Evolutionary conservation across 371 early-diverging fungal species (phyloP).

Genomic region (Mortierella sp.): DNA sequence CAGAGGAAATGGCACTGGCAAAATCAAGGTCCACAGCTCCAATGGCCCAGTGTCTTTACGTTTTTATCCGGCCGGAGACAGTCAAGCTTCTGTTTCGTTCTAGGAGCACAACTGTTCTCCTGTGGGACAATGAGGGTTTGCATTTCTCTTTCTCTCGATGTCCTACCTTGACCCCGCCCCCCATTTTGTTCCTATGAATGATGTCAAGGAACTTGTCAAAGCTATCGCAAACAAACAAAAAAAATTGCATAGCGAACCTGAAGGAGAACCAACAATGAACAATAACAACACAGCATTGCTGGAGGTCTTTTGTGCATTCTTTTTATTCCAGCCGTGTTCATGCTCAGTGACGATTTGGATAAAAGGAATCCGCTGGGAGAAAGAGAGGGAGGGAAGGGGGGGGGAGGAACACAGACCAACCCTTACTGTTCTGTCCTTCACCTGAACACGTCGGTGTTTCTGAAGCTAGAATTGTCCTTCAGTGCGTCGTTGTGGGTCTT

Average conservation of each 20-base stretch:
- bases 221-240: too few relatives aligned
- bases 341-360: too few relatives aligned
- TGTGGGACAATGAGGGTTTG: background rate
- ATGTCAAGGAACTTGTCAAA: too few relatives aligned
- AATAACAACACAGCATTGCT: background rate
- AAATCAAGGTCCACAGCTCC: constrained; percentile 19
- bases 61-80: constrained; percentile 26
- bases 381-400: too few relatives aligned
- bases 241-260: background rate
- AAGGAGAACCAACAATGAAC: background rate
- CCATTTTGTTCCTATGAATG: too few relatives aligned
- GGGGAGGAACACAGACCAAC: too few relatives aligned
- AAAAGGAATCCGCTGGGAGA: too few relatives aligned
- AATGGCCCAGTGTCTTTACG: constrained; percentile 20
- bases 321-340: background rate
- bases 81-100: background rate
- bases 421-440: constrained; percentile 33
- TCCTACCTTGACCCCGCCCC: too few relatives aligned
- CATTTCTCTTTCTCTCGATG: background rate
- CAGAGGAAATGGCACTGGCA: constrained; percentile 7
- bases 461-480: constrained; percentile 90
- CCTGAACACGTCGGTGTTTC: constrained; percentile 87
- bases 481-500: constrained; percentile 93
- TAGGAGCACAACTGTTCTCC: too few relatives aligned
- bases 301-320: too few relatives aligned